Conservation (phyloP, 306 rosid species). For the Prinsepia uniflora region DNA sequence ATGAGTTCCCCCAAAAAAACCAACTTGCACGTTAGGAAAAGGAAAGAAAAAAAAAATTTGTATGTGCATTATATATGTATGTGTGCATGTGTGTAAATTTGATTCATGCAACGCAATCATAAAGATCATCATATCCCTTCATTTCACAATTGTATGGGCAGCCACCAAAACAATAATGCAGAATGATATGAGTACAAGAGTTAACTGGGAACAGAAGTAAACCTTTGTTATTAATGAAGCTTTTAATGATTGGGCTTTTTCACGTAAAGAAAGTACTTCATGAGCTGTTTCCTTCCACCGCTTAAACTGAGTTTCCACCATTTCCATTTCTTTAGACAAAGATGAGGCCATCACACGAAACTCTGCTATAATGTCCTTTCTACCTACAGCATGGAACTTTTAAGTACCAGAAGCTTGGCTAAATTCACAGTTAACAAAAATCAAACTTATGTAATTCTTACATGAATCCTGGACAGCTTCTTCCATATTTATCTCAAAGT, state of each 20-base stretch:
- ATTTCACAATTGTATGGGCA: background rate
- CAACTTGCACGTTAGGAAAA: background rate
- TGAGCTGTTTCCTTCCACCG: constrained; percentile 88
- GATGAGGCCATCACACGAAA: constrained; percentile 90
- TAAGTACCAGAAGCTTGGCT: constrained; percentile 34
- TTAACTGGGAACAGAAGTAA: constrained; percentile 12
- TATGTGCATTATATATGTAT: background rate
- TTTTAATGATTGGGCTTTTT: constrained; percentile 60
- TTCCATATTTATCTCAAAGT: constrained; percentile 75
- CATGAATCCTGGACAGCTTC: constrained; percentile 85
- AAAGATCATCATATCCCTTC: background rate
- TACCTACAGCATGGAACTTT: constrained; percentile 53
- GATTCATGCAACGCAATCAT: background rate
- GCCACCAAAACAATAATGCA: background rate
- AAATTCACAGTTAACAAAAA: constrained; percentile 21
- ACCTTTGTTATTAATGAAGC: constrained; percentile 60
- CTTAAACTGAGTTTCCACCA: constrained; percentile 90
- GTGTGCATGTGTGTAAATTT: background rate
- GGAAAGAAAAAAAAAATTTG: background rate
- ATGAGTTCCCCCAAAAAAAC: background rate
- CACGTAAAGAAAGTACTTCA: constrained; percentile 68
- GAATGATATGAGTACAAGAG: background rate
- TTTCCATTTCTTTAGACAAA: constrained; percentile 87
- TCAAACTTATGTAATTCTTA: constrained; percentile 25
- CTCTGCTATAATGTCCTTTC: constrained; percentile 85